Conservation (phyloP, 495 filamentous ascomycete species). For the Chaetomidium leptoderma region DNA sequence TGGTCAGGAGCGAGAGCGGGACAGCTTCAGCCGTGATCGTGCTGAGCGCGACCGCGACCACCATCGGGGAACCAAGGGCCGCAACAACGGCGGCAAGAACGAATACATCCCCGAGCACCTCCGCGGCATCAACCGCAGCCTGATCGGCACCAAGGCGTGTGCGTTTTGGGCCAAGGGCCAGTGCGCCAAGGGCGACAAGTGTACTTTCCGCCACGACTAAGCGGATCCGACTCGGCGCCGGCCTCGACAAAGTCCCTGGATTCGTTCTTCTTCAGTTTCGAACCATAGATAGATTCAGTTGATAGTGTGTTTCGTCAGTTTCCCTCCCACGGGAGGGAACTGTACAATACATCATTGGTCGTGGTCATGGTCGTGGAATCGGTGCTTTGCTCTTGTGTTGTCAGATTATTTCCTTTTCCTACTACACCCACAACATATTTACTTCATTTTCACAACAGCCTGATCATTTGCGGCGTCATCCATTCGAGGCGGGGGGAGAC, state of each 20-base stretch:
- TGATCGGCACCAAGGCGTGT: constrained; percentile 60
- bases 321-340: no score
- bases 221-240: no score
- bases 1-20: constrained; percentile 19
- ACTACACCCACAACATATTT: neutral
- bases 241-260: no score
- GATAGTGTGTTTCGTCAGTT: no score
- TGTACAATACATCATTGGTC: no score
- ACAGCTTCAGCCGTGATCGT: constrained; percentile 9
- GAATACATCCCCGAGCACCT: constrained; percentile 33
- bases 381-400: neutral
- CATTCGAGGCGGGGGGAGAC: no score
- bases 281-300: no score
- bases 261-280: neutral
- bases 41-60: constrained; percentile 24
- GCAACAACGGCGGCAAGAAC: constrained; percentile 6
- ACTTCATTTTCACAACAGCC: neutral
- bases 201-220: constrained; percentile 72
- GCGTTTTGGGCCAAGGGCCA: constrained; percentile 73
- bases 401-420: neutral
- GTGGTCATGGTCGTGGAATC: neutral
- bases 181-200: constrained; percentile 79
- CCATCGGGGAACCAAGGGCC: constrained; percentile 9
- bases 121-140: constrained; percentile 39
- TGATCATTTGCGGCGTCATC: no score